These are phyloP conservation scores for Verticillium alfalfae DNA, from an alignment of 2,329 filamentous ascomycete species.

Conservation along the genomic window DNA sequence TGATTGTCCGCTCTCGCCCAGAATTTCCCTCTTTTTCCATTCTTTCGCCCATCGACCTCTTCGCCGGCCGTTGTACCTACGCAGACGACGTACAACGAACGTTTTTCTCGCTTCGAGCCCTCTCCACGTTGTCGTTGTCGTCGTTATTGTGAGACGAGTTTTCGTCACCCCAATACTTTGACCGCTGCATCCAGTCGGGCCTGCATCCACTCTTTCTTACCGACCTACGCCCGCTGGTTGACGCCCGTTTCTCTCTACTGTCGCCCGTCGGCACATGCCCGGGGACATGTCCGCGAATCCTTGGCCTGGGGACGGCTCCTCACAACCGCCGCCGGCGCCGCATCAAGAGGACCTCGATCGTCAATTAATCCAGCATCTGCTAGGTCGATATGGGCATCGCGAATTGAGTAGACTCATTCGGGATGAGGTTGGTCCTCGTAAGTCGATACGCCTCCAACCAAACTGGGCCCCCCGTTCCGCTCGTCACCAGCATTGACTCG, in stretches of 20 bases:
- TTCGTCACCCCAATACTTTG: not conserved
- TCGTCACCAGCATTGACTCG: not conserved
- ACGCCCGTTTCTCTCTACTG: not conserved
- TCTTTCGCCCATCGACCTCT: not conserved
- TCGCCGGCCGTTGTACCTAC: not conserved
- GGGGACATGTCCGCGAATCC: slow-evolving; percentile 17
- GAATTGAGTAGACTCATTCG: slow-evolving; percentile 24
- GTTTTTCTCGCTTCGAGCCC: not conserved
- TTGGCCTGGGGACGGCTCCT: slow-evolving; percentile 24
- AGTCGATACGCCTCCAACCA: slow-evolving; percentile 12
- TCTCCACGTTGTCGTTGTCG: not conserved
- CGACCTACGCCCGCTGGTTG: not conserved
- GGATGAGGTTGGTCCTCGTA: slow-evolving; percentile 21
- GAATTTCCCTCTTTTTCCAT: not conserved
- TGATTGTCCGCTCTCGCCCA: not conserved
- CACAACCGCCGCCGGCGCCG: slow-evolving; percentile 16
- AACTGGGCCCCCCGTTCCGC: not conserved
- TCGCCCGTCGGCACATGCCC: not conserved
- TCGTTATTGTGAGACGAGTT: not conserved
- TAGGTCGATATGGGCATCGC: slow-evolving; percentile 25
- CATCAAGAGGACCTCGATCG: slow-evolving; percentile 21
- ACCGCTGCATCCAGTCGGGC: not conserved
- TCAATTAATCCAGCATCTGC: slow-evolving; percentile 26
- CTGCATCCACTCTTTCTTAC: not conserved
- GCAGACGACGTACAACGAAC: not conserved